These are phyloP conservation scores for Heterobasidion occidentale DNA, from an alignment of 1,284 basidiomycete genomes.

Conservation along the genomic window DNA sequence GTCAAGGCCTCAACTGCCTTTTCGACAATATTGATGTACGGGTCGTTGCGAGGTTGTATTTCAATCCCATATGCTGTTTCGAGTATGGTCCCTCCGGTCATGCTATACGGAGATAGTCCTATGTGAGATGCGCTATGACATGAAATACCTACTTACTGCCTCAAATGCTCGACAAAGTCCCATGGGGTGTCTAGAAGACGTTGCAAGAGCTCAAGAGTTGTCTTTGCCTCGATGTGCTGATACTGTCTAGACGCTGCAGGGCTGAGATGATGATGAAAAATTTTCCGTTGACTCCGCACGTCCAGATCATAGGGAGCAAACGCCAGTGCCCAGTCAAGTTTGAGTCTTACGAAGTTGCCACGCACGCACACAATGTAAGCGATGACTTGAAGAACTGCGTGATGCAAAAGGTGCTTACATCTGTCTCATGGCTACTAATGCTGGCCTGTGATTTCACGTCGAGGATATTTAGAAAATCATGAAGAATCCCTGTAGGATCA, in stretches of 20 bases:
- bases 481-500: neutral
- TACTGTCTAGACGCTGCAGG: conserved; percentile 10
- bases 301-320: conserved; percentile 16
- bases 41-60: conserved; percentile 14
- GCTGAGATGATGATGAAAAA: conserved; percentile 17
- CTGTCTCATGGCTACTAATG: conserved; percentile 4
- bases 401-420: conserved; percentile 4
- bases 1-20: conserved; percentile 12
- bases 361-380: neutral
- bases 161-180: conserved; percentile 15
- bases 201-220: conserved; percentile 13
- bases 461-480: neutral
- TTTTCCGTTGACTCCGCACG: conserved; percentile 15
- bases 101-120: conserved; percentile 3
- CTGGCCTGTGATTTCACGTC: conserved; percentile 2
- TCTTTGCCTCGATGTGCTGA: conserved; percentile 13
- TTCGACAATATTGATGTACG: conserved; percentile 15
- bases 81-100: conserved; percentile 15
- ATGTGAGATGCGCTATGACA: conserved; percentile 1
- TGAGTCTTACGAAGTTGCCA: neutral
- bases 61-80: conserved; percentile 18
- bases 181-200: conserved; percentile 14
- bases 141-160: conserved; percentile 7
- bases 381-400: neutral
- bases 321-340: conserved; percentile 11